Evolutionary conservation across 2,329 filamentous ascomycete species (phyloP), one percentile per base, ranked within the genome.

Genomic region (Monilinia polystroma): DNA sequence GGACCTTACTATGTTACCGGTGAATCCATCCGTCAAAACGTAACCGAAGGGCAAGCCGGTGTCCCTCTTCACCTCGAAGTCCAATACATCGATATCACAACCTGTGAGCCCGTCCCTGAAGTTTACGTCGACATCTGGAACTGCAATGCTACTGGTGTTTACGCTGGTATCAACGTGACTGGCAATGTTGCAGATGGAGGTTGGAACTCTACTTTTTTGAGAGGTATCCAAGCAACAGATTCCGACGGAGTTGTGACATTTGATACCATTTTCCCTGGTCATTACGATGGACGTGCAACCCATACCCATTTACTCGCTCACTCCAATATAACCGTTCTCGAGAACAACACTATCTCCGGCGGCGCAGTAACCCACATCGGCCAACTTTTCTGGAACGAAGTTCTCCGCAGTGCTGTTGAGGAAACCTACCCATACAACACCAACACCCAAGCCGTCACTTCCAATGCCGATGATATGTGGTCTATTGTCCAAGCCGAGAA

Each of bases 301-400:
- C 81, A 83, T 71, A 81, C 80, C 35, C 81, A 83, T 71, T 73
- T 81, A 14, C 70, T 81, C 20, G 76, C 77, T 0, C 79, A 80
- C 63, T 52, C 68, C n/a, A 73, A 74, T 43, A 73, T 71, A 18
- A 74, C 69, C 1, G 45, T 75, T 4, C 53, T 74, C 29, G 26
- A 60, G 1, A 77, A 77, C 55, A 70, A 84, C 74, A 80, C 80
- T 69, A 78, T 84, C 68, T 74, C 76, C 18, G 81, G 80, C 65
- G 80, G 82, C 12, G 80, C 81, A 59, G 80, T 83, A 7, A 80
- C 81, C 0, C 84, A 87, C 75, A 80, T 86, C 43, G 84, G 84
- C 7, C 84, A 87, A 72, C 75, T 86, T 58, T 87, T 85, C 79
- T 83, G 87, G 66, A 85, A 90, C 72, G 81, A 85, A 69, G 77